phyloP scores from a whole-genome alignment of 2,329 filamentous ascomycete genomes.

The Stachybotrys echinatus region DNA sequence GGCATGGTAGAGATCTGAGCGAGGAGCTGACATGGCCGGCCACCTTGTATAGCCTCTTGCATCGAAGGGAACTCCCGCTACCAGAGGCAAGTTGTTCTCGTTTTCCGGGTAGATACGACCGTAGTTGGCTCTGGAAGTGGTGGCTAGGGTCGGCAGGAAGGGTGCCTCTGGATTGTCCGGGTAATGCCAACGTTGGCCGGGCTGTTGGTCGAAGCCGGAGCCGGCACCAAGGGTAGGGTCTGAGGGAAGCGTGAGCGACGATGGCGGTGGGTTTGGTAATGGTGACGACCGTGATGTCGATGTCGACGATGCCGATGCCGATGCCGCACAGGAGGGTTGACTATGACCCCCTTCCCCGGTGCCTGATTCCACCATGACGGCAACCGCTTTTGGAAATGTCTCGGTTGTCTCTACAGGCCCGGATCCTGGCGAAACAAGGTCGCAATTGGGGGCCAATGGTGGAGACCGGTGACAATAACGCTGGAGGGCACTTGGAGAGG shows the following conservation, averaged over 20 bases:
- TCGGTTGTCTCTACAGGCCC: not conserved
- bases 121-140: constrained; percentile 18
- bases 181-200: not conserved
- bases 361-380: not conserved
- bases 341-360: not conserved
- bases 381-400: not conserved
- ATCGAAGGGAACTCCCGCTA: constrained; percentile 20
- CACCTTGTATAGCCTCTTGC: constrained; percentile 1
- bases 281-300: not conserved
- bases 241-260: not conserved
- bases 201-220: not conserved
- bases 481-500: not conserved
- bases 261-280: not conserved
- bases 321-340: not conserved
- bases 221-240: not conserved
- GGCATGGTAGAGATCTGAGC: not conserved
- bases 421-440: not conserved
- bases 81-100: constrained; percentile 24
- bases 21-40: not conserved
- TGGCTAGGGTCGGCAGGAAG: constrained; percentile 9
- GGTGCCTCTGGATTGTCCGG: constrained; percentile 2
- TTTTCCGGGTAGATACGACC: constrained; percentile 29
- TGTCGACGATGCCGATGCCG: not conserved
- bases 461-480: not conserved
- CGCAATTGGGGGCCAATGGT: not conserved